A percentile compares a stretch with the other conserved stretches of the same genome.
phyloP scores from a whole-genome alignment of 1,284 basidiomycete genomes.

The Apiotrichum sp. region DNA sequence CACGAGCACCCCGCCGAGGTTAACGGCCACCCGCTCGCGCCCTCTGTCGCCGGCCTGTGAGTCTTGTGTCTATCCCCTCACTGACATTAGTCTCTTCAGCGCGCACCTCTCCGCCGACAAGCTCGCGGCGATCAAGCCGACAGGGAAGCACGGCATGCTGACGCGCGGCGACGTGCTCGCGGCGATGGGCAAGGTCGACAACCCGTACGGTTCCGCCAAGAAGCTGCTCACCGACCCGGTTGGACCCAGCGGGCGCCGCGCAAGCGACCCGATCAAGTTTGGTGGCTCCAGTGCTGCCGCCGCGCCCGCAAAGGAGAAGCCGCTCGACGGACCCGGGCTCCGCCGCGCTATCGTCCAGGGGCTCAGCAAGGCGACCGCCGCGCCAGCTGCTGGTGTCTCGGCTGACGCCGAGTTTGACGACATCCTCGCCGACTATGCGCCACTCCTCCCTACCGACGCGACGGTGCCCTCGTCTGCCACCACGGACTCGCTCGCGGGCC shows the following conservation, averaged over 20 bases:
- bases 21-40: conserved; percentile 35
- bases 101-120: conserved; percentile 44
- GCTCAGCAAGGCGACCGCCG: conserved; percentile 58
- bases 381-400: conserved; percentile 9
- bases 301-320: conserved; percentile 29
- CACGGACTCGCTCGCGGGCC: conserved; percentile 42
- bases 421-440: conserved; percentile 40
- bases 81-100: conserved; percentile 35
- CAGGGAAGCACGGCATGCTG: conserved; percentile 78
- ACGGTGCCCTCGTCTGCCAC: conserved; percentile 17
- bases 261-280: conserved; percentile 21
- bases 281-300: conserved; percentile 11
- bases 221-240: conserved; percentile 54
- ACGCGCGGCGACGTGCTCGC: conserved; percentile 85
- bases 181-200: conserved; percentile 60
- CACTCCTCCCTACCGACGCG: conserved; percentile 34
- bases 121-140: conserved; percentile 52
- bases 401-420: conserved; percentile 40
- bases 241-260: conserved; percentile 36
- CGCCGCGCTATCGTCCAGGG: conserved; percentile 65
- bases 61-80: conserved; percentile 10
- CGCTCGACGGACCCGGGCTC: conserved; percentile 64
- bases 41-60: conserved; percentile 41
- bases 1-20: conserved; percentile 33
- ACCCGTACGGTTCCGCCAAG: conserved; percentile 66